Base-by-base conservation (phyloP, 2,329 filamentous ascomycete species). In the Curvularia sp. region DNA sequence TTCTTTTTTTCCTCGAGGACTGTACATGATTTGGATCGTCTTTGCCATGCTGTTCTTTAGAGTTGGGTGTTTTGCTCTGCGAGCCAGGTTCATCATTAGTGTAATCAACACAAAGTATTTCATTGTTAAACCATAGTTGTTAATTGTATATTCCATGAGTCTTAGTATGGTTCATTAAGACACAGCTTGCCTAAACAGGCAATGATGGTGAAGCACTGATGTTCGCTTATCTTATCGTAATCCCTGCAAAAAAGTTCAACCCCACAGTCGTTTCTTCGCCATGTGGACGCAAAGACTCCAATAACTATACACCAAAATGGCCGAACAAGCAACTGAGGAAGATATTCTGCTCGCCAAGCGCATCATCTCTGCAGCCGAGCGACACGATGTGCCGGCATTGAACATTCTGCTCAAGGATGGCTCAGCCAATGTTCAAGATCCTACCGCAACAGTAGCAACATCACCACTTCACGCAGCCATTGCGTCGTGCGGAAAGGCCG, bases 401-500 rank as follows among this genome's bases (percentile, higher is more conserved):
- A 73, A 69, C 39, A 56, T 75, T n/a, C 58, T 76, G 28, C 72
- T 77, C 49, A 74, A 75, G 44, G 68, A 73, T 46, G 74, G 73
- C 55, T 75, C 74, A 15, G 75, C 75, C 43, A 77, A 76, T 50
- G 74, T 76, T 12, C 72, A 75, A 55, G 73, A 77, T 53, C 72
- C 72, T 24, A 76, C 73, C 24, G 73, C 72, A 54, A 66, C 65
- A 47, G 64, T 72, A 24, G 70, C 69, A 61, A 72, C 71, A 55
- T 74, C 75, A 57, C 75, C 75, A 8, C 66, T 77, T 6, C 74
- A 77, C 47, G 75, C 75, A 38, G 75, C 74, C 39, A 74, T 75
- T 60, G 64, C 64, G 6, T 54, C 72, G 7, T 75, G 72, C 31
- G 73, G 72, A 18, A 70, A 69, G n/a, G 66, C 58, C 1, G 70